These are phyloP conservation scores for Leersia perrieri DNA, from an alignment of 176 grass and related monocot species.

Conservation along the genomic window DNA sequence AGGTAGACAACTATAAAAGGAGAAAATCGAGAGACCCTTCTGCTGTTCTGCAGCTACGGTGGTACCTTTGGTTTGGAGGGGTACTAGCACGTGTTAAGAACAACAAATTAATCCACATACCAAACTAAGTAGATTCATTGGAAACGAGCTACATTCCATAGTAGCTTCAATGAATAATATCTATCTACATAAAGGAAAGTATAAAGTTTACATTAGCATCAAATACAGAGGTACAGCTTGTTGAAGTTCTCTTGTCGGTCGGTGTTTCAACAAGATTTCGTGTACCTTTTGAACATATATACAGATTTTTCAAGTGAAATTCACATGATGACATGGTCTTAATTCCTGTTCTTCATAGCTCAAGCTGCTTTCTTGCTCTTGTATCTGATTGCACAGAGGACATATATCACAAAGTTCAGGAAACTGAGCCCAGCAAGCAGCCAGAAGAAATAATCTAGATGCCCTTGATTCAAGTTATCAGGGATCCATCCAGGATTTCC, in stretches of 20 bases:
- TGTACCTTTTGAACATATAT: not conserved
- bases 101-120: not conserved
- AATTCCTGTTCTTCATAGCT: not conserved
- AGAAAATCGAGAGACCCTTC: not conserved
- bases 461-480: slow-evolving; percentile 81
- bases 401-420: slow-evolving; percentile 60
- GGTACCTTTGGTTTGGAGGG: not conserved
- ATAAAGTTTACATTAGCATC: not conserved
- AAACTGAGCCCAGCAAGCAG: slow-evolving; percentile 69
- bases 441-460: slow-evolving; percentile 89
- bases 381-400: slow-evolving; percentile 56
- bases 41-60: not conserved
- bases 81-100: not conserved
- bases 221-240: not conserved
- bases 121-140: not conserved
- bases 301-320: not conserved
- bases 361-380: slow-evolving; percentile 78
- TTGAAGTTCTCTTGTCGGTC: not conserved
- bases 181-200: not conserved
- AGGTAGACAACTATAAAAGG: too few relatives aligned
- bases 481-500: slow-evolving; percentile 79
- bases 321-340: not conserved
- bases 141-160: not conserved
- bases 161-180: not conserved
- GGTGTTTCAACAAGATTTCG: not conserved